Percentiles rank a stretch among this genome's conserved stretches.
phyloP scores from a whole-genome alignment of 371 early-diverging fungal species.

The Apophysomyces sp. region DNA sequence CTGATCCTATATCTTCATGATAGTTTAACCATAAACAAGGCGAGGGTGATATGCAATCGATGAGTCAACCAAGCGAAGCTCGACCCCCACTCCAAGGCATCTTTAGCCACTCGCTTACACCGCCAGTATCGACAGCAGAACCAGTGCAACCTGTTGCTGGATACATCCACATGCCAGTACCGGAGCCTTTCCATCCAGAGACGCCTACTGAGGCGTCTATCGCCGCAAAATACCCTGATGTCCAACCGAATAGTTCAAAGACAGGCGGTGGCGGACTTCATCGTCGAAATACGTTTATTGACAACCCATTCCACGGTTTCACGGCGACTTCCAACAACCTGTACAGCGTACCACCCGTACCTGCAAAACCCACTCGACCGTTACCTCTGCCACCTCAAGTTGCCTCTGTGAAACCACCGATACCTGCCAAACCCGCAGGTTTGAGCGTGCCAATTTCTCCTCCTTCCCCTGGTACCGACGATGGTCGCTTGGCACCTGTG shows the following conservation, averaged over 20 bases:
- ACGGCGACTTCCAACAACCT: conserved; percentile 28
- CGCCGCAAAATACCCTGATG: conserved; percentile 12
- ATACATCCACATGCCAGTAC: conserved; percentile 11
- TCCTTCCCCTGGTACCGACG: background rate
- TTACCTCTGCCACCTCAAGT: conserved; percentile 13
- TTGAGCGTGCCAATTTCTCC: background rate
- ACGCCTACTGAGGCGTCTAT: conserved; percentile 12
- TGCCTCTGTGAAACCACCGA: conserved; percentile 4
- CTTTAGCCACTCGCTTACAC: conserved; percentile 11
- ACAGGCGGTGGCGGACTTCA: conserved; percentile 11
- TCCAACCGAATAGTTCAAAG: conserved; percentile 14
- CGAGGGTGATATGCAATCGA: conserved; percentile 11
- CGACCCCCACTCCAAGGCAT: conserved; percentile 26
- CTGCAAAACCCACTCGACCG: conserved; percentile 21
- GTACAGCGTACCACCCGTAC: conserved; percentile 23
- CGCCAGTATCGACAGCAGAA: background rate
- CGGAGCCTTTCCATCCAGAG: background rate
- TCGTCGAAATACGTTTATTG: conserved; percentile 55
- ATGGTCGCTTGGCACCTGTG: conserved; percentile 18
- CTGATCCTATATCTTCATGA: background rate
- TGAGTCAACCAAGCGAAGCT: conserved; percentile 5
- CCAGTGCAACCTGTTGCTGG: background rate
- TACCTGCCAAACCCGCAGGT: conserved; percentile 14
- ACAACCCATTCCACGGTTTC: conserved; percentile 63
- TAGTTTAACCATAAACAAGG: conserved; percentile 18